Percentiles rank a stretch among this genome's conserved stretches.
These are phyloP conservation scores for Boletellus emodensis DNA, from an alignment of 768 basidiomycete species.

Conservation along the genomic window DNA sequence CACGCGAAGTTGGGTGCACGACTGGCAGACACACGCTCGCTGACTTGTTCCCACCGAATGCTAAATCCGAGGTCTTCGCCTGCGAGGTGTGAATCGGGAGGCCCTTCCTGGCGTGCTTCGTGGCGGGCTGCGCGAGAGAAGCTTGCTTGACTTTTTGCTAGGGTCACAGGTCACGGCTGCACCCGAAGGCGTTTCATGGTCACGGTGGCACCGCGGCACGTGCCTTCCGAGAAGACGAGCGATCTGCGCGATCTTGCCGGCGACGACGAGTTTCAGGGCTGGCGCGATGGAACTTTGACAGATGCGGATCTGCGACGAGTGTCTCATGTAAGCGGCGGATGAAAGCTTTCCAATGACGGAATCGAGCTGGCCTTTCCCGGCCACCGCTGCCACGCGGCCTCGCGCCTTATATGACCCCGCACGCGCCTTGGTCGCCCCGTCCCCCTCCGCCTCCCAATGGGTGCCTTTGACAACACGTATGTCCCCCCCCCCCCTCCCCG, in stretches of 20 bases:
- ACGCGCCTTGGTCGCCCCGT: not conserved
- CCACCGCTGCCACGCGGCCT: slow-evolving; percentile 12
- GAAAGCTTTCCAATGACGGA: slow-evolving; percentile 25
- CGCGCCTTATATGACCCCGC: not conserved
- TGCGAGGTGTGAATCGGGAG: not conserved
- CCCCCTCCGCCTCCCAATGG: slow-evolving; percentile 11
- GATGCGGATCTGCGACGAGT: slow-evolving; percentile 9
- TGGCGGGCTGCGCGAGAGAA: not conserved
- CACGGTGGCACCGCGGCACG: not conserved
- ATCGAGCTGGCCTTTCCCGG: slow-evolving; percentile 14
- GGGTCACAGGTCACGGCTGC: not conserved
- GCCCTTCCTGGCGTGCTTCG: not conserved
- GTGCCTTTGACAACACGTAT: slow-evolving; percentile 37
- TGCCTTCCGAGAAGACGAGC: too few species aligned
- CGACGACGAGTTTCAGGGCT: slow-evolving; percentile 6
- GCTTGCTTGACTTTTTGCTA: too few species aligned
- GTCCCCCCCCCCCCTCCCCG: slow-evolving; percentile 5
- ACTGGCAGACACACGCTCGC: too few species aligned
- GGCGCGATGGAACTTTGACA: slow-evolving; percentile 15
- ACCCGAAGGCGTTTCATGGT: not conserved
- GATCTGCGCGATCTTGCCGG: not conserved
- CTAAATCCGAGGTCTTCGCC: not conserved
- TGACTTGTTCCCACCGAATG: too few species aligned
- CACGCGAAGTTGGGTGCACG: too few species aligned
- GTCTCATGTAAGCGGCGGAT: slow-evolving; percentile 19